These are phyloP conservation scores for Schwanniomyces sp. DNA, from an alignment of 805 yeast species.

Conservation along the genomic window DNA sequence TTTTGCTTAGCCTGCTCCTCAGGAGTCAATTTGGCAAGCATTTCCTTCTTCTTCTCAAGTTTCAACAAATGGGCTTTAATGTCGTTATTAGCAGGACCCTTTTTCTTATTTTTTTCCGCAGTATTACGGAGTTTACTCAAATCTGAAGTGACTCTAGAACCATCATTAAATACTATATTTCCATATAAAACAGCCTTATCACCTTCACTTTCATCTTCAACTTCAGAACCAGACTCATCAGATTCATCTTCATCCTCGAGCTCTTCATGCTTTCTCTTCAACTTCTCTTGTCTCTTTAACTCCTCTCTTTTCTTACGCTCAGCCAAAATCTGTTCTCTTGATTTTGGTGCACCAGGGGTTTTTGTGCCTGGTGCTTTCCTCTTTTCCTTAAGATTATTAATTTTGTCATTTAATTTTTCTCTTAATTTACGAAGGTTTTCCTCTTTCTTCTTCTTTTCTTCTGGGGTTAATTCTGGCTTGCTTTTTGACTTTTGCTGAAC, in stretches of 20 bases:
- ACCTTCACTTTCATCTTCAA: conserved; percentile 29
- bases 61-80: conserved; percentile 76
- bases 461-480: conserved; percentile 37
- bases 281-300: conserved; percentile 42
- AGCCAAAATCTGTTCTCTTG: conserved; percentile 76
- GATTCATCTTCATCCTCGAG: conserved; percentile 44
- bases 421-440: conserved; percentile 67
- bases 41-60: conserved; percentile 71
- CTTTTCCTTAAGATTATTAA: conserved; percentile 65
- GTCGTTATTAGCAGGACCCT: conserved; percentile 87
- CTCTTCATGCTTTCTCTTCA: conserved; percentile 41
- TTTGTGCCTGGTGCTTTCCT: conserved; percentile 92
- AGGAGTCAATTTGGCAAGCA: conserved; percentile 54
- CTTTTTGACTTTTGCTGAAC: conserved; percentile 7
- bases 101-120: conserved; percentile 52
- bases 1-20: conserved; percentile 60
- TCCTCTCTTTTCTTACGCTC: conserved; percentile 56
- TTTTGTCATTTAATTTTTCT: conserved; percentile 75
- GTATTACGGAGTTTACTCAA: conserved; percentile 51
- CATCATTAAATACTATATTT: conserved; percentile 80
- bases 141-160: conserved; percentile 76
- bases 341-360: conserved; percentile 76
- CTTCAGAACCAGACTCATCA: conserved; percentile 29
- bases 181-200: conserved; percentile 61
- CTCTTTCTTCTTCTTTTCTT: conserved; percentile 49